Base-by-base conservation (phyloP, 345 rosid genomes). In the Lumnitzera littorea region DNA sequence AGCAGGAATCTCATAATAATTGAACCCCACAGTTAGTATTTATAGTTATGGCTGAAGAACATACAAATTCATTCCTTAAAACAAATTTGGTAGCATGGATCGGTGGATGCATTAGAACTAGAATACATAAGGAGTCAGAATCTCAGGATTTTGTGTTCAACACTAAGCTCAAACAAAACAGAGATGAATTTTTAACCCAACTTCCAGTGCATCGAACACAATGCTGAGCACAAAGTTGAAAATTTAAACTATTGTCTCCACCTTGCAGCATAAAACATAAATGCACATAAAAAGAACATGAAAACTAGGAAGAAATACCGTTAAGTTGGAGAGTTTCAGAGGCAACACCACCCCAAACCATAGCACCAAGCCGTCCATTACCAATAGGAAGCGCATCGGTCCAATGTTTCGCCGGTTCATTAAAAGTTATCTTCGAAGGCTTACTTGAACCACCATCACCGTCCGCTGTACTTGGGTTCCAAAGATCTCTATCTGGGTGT, bases 311-410 rank as follows among this genome's bases (percentile, higher is more conserved):
- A 16, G 41, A 3, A 16, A 47, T 80, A 92, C 97, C 97, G 16
- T 90, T 90, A 69, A 94, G 82, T 74, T 86, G 90, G 57, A 94
- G 74, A 62, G 77, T 79, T 53, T 90, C 97, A 10, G 84, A 70
- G 23, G 84, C 72, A 68, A 84, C 89, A 24, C 95, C 81, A 43
- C 96, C 97, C 96, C 91, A 88, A 41, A 94, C 66, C 85, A 90
- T 90, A 46, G 97, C 99, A 29, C 97, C 99, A 5, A 94, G 71
- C 15, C 97, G 91, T 36, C 97, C 97, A 79, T 94, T 94, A 0
- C 95, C 97, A 15, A 94, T 76, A 13, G 99, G 99, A 68, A 88
- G 74, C 12, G 99, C 84, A 60, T 94, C 97, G 15, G 96, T 94
- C 92, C 94, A 94, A 63, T 86, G 75, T 64, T 79, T 70, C 48